phyloP scores from a whole-genome alignment of 2,329 filamentous ascomycete genomes.

The Ceratocystis harringtonii region DNA sequence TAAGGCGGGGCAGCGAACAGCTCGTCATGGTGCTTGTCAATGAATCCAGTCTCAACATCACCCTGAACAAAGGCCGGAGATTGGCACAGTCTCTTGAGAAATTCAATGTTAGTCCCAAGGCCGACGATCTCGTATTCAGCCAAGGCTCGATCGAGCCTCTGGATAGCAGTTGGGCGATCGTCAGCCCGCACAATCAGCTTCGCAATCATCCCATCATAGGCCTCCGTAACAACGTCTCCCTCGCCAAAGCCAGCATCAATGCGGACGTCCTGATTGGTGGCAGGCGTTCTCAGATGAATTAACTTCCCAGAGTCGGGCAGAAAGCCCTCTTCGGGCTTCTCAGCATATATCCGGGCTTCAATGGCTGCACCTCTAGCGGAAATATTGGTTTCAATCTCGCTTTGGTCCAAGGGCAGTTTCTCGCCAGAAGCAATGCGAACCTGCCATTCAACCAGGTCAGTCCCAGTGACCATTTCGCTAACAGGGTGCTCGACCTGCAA shows the following conservation, averaged over 20 bases:
- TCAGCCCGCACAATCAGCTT: constrained; percentile 85
- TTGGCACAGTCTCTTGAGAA: constrained; percentile 74
- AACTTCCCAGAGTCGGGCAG: constrained; percentile 85
- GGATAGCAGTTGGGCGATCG: constrained; percentile 64
- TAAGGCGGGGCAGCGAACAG: constrained; percentile 53
- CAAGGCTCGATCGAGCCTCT: constrained; percentile 65
- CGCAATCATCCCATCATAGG: constrained; percentile 97
- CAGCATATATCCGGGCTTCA: constrained; percentile 91
- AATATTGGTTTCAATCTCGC: constrained; percentile 60
- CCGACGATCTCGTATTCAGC: constrained; percentile 87
- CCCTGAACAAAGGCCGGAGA: constrained; percentile 71
- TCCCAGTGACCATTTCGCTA: constrained; percentile 53
- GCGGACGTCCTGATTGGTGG: constrained; percentile 54
- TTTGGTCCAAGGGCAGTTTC: constrained; percentile 40
- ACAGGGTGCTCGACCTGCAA: constrained; percentile 96
- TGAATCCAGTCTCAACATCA: constrained; percentile 90
- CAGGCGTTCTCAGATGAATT: constrained; percentile 64
- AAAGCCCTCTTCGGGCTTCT: constrained; percentile 83
- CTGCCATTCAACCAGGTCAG: constrained; percentile 86
- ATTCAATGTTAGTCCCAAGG: constrained; percentile 89
- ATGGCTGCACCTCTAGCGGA: constrained; percentile 68
- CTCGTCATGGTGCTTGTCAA: constrained; percentile 69
- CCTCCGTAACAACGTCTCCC: constrained; percentile 81
- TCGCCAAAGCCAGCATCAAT: constrained; percentile 88
- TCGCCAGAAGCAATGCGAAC: constrained; percentile 56